Evolutionary conservation across 441 rosid genomes (phyloP), one percentile per base, ranked within the genome.

Genomic region (Brassica balearica): DNA sequence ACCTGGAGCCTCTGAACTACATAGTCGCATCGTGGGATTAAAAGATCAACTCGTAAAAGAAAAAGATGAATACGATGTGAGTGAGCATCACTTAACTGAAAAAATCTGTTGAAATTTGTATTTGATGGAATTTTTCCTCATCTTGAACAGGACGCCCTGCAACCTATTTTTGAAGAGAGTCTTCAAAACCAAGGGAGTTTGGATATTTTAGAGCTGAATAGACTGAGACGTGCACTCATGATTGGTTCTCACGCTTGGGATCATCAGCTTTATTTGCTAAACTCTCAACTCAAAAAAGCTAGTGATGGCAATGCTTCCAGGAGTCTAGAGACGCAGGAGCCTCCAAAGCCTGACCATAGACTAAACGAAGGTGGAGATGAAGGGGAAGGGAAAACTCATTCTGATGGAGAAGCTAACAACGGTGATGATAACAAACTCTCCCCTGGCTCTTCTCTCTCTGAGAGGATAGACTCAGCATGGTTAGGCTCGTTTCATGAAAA

Each of bases 381-480:
- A 32, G 80, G 72, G 68, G 79, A 87, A 76, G 80, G 88, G 11
- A 64, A 85, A 65, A 5, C 73, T 8, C 88, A 83, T 64, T 84
- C 87, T 36, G 88, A 87, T 64, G 83, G 76, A 38, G 92, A 86
- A 72, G 76, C 81, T 77, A 74, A 65, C 69, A 74, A 65, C 69
- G 64, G 19, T 70, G 69, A 71, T 70, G 71, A 71, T 65, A 81
- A 76, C 43, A 51, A 74, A 56, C 75, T 87, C 27, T 86, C 89
- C 19, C 83, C 89, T 56, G 84, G 78, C 15, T 87, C 98, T 32
- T 84, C 84, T 80, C 81, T 96, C 15, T 94, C 97, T 4, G 97
- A 89, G 80, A 88, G 90, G 82, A 96, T 96, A 79, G 99, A 96
- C 82, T 92, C 94, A 11, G 96, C 96, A 7, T 96, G 99, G 99